Conservation (phyloP, 345 rosid species). For the Acer campestre region DNA sequence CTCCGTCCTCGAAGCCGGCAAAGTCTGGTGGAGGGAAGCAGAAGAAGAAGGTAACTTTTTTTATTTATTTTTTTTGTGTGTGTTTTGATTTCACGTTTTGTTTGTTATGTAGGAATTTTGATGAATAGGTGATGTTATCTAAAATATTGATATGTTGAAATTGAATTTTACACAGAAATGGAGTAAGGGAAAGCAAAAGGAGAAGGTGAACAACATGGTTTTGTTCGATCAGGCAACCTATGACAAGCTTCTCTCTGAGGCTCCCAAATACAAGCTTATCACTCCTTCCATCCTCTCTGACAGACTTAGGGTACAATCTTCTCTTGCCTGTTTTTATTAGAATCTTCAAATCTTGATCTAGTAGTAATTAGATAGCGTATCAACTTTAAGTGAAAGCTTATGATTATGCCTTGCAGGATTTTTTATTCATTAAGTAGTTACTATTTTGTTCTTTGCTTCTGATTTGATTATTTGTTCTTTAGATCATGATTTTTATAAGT, state of each 20-base stretch:
- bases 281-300: conserved; percentile 54
- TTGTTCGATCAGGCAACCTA: conserved; percentile 56
- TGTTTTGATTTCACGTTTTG: background rate
- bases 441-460: too few species aligned
- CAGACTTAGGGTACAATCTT: conserved; percentile 46
- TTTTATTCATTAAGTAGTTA: too few species aligned
- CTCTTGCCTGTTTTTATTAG: background rate
- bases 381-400: background rate
- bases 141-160: too few species aligned
- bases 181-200: conserved; percentile 63
- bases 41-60: conserved; percentile 41
- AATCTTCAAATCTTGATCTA: background rate
- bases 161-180: conserved; percentile 36
- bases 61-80: background rate
- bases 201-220: conserved; percentile 64
- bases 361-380: background rate
- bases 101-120: background rate
- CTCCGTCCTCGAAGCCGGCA: conserved; percentile 44
- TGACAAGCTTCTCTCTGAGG: conserved; percentile 50
- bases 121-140: too few species aligned
- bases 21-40: conserved; percentile 52
- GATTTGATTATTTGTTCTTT: too few species aligned
- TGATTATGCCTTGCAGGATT: background rate
- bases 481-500: background rate
- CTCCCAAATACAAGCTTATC: conserved; percentile 53